Conservation (phyloP, 192 early-diverging fungal genomes). For the Pecoramyces ruminantium region DNA sequence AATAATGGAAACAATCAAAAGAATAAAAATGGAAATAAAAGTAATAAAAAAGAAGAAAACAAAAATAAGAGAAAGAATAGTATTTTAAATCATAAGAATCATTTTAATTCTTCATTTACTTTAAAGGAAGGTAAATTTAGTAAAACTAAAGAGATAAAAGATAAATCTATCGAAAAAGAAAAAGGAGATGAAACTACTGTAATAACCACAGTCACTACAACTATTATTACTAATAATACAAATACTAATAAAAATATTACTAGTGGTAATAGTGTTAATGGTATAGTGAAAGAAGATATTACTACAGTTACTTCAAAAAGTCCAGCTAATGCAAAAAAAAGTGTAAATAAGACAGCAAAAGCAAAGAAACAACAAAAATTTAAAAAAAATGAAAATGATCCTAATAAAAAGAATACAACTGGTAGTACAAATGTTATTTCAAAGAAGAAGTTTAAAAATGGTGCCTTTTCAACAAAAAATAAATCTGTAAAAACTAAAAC, state of each 20-base stretch:
- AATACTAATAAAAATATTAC: background rate
- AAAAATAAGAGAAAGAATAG: background rate
- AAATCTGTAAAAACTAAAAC: background rate
- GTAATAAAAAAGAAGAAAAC: background rate
- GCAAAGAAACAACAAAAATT: background rate
- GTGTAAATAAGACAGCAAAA: background rate
- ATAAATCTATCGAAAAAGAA: background rate
- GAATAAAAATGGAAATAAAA: background rate
- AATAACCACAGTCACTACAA: background rate
- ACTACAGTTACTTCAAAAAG: background rate
- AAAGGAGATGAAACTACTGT: background rate
- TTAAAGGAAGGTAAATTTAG: too few species aligned
- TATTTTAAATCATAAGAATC: background rate
- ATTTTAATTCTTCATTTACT: background rate
- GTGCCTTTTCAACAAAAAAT: background rate
- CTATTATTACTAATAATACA: background rate
- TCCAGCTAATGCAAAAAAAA: background rate
- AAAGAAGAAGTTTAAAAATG: background rate
- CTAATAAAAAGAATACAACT: background rate
- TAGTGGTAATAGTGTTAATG: background rate
- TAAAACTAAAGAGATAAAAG: background rate
- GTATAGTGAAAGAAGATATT: background rate
- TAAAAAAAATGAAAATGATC: background rate
- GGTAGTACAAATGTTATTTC: background rate
- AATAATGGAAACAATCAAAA: background rate